Evolutionary conservation across 768 basidiomycete genomes (phyloP), one percentile per base, ranked within the genome.

Genomic region (Panus rudis): DNA sequence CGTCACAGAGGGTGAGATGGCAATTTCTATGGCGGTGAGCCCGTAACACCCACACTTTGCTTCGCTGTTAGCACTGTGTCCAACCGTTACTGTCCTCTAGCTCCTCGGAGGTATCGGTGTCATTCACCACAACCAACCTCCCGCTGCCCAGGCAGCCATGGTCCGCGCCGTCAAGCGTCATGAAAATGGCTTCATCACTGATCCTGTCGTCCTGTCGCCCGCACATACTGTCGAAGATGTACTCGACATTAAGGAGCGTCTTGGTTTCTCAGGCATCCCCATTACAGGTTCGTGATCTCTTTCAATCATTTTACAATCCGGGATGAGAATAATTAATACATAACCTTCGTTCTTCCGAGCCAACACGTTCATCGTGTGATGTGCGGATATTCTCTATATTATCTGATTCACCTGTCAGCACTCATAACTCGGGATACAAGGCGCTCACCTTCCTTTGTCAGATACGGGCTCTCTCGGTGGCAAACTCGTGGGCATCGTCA

Each of bases 161-260:
- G 91, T 98, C 55, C 84, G 90, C 50, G 88, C 90, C 32, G 96
- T 98, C 23, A 99, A 99, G 65, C 83, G 93, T 56, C 94, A 93
- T 61, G 94, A 98, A 66, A 99, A 98, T 59, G 96, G 96, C 4
- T 98, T 98, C 69, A 99, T 98, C 64, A 78, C 87, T 41, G 91
- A 96, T 52, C 96, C 96, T 12, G 76, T 97, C 48, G 90, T 92
- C 41, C 70, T 98, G 23, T 79, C 84, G 10, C 91, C 92, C 0
- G 60, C 73, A 20, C 75, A 87, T 53, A 66, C 70, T 31, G 90
- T 94, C 23, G 86, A 84, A 48, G 88, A 97, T 49, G 94, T 98
- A 12, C 71, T 96, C 38, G 87, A 92, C 49, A 87, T 97, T 68
- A 98, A 98, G 65, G 81, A 80, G 23, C 73, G 78, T 35, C 81